Percentiles rank a stretch among this genome's conserved stretches.
Conservation (phyloP, 805 yeast genomes). For the Nakazawaea pomicola region DNA sequence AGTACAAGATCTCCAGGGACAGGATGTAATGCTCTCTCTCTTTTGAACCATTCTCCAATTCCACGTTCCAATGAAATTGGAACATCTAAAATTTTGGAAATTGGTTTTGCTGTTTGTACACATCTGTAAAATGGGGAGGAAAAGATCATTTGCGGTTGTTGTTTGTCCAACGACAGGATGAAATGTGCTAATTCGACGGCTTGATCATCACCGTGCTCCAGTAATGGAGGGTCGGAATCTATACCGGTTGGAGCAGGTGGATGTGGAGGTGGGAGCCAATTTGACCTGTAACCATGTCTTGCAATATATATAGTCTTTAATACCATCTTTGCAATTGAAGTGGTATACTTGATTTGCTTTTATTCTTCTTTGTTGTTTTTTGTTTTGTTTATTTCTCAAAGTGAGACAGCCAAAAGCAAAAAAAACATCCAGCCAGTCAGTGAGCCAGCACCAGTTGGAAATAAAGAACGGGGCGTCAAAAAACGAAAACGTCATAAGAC, state of each 20-base stretch:
- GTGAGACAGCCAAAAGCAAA: not conserved
- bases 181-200: slow-evolving; percentile 73
- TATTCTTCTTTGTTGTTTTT: not conserved
- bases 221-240: slow-evolving; percentile 83
- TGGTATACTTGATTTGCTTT: not conserved
- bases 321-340: slow-evolving; percentile 37
- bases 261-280: slow-evolving; percentile 75
- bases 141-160: slow-evolving; percentile 67
- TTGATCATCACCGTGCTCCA: slow-evolving; percentile 84
- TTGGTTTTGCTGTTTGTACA: slow-evolving; percentile 72
- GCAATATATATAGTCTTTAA: slow-evolving; percentile 62
- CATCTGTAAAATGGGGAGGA: slow-evolving; percentile 89
- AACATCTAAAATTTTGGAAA: slow-evolving; percentile 52
- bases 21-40: slow-evolving; percentile 65
- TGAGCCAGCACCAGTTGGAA: too few species aligned
- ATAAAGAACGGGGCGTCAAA: too few species aligned
- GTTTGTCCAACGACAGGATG: slow-evolving; percentile 36
- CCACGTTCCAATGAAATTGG: slow-evolving; percentile 73
- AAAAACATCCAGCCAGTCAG: not conserved
- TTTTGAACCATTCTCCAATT: slow-evolving; percentile 87
- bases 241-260: slow-evolving; percentile 84
- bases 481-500: too few species aligned
- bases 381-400: not conserved
- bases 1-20: slow-evolving; percentile 51
- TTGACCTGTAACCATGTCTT: slow-evolving; percentile 87